These are phyloP conservation scores for Zopfia rhizophila DNA, from an alignment of 2,329 filamentous ascomycete species.

Conservation along the genomic window DNA sequence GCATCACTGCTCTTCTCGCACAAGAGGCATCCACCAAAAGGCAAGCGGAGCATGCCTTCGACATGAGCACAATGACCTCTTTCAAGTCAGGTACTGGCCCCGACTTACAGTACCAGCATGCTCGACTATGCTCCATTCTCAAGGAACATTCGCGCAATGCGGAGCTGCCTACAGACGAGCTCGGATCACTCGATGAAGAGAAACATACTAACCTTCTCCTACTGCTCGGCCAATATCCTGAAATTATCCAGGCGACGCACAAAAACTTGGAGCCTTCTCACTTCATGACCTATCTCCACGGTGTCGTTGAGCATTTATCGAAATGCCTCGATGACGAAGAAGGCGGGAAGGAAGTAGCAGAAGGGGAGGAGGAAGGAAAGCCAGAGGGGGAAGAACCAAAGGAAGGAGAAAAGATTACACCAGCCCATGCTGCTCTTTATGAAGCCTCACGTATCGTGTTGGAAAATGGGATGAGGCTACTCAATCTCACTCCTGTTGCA, in stretches of 20 bases:
- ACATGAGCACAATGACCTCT: constrained; percentile 32
- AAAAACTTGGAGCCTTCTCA: constrained; percentile 39
- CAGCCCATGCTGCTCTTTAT: constrained; percentile 36
- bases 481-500: constrained; percentile 34
- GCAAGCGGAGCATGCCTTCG: constrained; percentile 35
- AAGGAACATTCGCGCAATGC: constrained; percentile 14
- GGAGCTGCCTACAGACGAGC: constrained; percentile 36
- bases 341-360: too few relatives aligned
- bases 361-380: constrained; percentile 27
- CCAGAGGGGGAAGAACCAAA: too few relatives aligned
- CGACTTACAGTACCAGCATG: constrained; percentile 44
- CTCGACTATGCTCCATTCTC: constrained; percentile 32
- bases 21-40: constrained; percentile 41
- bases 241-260: constrained; percentile 37
- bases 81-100: constrained; percentile 43
- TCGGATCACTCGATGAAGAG: constrained; percentile 33
- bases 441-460: constrained; percentile 41
- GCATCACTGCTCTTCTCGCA: constrained; percentile 34
- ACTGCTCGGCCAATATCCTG: constrained; percentile 42
- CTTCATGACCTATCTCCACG: constrained; percentile 40
- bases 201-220: constrained; percentile 38
- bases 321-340: constrained; percentile 32
- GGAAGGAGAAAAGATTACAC: constrained; percentile 15
- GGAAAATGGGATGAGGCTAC: constrained; percentile 41
- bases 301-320: constrained; percentile 36